Conservation (phyloP, 108 stramenopile genomes). For the Tribonema minus region DNA sequence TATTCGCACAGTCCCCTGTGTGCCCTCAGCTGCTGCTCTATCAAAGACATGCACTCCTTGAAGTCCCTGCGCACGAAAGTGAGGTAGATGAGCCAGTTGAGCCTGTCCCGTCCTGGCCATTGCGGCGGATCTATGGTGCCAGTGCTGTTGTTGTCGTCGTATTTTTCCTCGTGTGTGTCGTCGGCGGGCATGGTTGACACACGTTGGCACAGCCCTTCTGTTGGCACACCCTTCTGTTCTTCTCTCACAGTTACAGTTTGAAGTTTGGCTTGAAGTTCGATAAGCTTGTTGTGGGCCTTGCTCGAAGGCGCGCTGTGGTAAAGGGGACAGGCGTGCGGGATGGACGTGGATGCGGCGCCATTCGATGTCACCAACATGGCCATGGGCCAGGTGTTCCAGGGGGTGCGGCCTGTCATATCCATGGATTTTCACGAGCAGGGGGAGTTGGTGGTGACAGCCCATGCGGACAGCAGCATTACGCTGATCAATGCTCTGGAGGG, state of each 20-base stretch:
- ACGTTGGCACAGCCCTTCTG: too few species aligned
- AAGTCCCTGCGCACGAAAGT: constrained; percentile 43
- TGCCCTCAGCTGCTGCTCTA: constrained; percentile 52
- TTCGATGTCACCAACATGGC: constrained; percentile 36
- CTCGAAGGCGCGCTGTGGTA: too few species aligned
- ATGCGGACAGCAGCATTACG: constrained; percentile 31
- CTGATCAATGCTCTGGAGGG: constrained; percentile 55
- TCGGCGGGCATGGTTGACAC: too few species aligned
- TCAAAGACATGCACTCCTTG: constrained; percentile 43
- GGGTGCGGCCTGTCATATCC: constrained; percentile 33
- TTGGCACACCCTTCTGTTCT: too few species aligned
- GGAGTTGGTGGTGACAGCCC: constrained; percentile 44
- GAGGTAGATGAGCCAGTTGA: constrained; percentile 56
- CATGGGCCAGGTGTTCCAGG: constrained; percentile 41
- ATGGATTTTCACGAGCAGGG: constrained; percentile 57
- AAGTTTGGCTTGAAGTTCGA: too few species aligned
- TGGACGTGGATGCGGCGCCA: neutral
- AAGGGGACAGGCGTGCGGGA: neutral
- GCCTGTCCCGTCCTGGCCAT: constrained; percentile 2
- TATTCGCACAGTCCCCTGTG: constrained; percentile 52
- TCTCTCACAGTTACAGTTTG: too few species aligned
- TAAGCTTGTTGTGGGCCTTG: too few species aligned
- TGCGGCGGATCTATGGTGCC: too few species aligned
- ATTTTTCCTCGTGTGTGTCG: too few species aligned
- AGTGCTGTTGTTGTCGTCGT: too few species aligned